A percentile compares a stretch with the other conserved stretches of the same genome.
These are phyloP conservation scores for Kurtzmaniella quercitrusa DNA, from an alignment of 1,139 yeast genomes.

Conservation along the genomic window DNA sequence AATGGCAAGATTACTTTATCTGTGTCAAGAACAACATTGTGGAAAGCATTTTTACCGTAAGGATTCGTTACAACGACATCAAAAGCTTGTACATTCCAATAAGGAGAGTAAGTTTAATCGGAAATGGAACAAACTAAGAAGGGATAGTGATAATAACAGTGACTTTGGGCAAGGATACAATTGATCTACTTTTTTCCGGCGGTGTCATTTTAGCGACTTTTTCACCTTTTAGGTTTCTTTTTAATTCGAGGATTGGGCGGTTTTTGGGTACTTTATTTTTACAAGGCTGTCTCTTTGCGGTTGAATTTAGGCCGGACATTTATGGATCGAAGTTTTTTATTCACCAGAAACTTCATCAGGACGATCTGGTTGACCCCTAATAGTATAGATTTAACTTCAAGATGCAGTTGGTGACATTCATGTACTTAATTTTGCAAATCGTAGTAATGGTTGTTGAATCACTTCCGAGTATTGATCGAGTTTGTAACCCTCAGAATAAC, in stretches of 20 bases:
- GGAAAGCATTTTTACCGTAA: slow-evolving; percentile 52
- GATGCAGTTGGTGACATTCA: neutral
- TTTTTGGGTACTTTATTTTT: neutral
- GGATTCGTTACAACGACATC: slow-evolving; percentile 54
- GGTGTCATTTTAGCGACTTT: no score
- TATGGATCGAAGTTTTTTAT: no score
- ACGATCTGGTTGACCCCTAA: neutral
- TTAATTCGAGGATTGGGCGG: no score
- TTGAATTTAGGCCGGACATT: no score
- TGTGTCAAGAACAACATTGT: slow-evolving; percentile 32
- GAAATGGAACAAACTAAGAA: slow-evolving; percentile 3
- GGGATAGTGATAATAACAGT: neutral
- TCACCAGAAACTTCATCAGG: no score
- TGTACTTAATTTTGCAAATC: neutral
- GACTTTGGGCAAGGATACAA: neutral
- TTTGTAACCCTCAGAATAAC: slow-evolving; percentile 4
- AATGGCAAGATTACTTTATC: slow-evolving; percentile 10
- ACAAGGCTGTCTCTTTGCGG: neutral
- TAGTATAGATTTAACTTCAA: neutral
- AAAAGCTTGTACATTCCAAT: slow-evolving; percentile 48
- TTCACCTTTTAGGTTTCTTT: no score
- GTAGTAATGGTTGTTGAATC: neutral
- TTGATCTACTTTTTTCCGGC: no score
- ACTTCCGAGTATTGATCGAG: slow-evolving; percentile 3
- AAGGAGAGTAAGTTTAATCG: slow-evolving; percentile 7